phyloP scores from a whole-genome alignment of 176 grass and related monocot species.

The Carex parvula region DNA sequence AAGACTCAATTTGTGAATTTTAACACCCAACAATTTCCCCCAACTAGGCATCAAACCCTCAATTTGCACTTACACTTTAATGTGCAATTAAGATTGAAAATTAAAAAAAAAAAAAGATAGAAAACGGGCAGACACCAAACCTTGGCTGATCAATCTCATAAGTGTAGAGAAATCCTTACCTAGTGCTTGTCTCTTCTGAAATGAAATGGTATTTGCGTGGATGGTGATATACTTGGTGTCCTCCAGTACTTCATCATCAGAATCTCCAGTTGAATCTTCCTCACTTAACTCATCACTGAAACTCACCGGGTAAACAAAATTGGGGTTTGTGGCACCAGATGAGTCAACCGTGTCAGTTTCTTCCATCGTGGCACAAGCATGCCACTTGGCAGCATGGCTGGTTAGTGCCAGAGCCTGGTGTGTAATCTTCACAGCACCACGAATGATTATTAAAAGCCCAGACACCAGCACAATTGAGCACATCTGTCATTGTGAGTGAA shows the following conservation, averaged over 20 bases:
- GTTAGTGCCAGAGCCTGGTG: constrained; percentile 88
- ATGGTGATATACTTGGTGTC: constrained; percentile 47
- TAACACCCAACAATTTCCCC: background rate
- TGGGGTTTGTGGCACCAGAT: constrained; percentile 5
- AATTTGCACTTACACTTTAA: background rate
- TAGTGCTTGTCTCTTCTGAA: constrained; percentile 93
- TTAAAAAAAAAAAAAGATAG: background rate
- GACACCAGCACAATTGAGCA: constrained; percentile 81
- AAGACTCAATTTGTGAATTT: background rate
- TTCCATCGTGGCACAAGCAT: constrained; percentile 87
- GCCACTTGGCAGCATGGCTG: constrained; percentile 90
- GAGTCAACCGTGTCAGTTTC: constrained; percentile 8
- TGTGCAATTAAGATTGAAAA: background rate
- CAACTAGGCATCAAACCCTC: background rate
- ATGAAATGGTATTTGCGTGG: constrained; percentile 45
- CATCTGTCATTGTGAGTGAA: constrained; percentile 38
- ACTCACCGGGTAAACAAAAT: constrained; percentile 22
- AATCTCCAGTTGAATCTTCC: constrained; percentile 41
- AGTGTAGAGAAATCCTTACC: constrained; percentile 32
- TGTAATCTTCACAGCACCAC: constrained; percentile 86
- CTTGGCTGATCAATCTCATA: background rate
- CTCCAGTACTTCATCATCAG: constrained; percentile 65
- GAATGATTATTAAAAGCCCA: constrained; percentile 77
- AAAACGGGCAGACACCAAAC: background rate
- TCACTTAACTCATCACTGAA: constrained; percentile 23